Conservation (phyloP, 345 rosid species). For the Eucalyptus viminalis region DNA sequence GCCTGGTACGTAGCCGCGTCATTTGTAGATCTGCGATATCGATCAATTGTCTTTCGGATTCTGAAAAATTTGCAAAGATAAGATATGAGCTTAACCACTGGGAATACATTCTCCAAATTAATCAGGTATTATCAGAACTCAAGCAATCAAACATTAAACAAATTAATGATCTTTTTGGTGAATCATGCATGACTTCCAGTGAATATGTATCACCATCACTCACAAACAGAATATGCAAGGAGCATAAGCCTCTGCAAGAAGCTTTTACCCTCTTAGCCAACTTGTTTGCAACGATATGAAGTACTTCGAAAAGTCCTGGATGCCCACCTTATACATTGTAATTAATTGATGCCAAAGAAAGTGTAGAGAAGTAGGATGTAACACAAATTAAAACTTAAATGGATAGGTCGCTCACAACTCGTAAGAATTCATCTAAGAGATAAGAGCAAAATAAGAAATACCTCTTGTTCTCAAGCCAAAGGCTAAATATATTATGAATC, state of each 20-base stretch:
- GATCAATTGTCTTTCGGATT: conserved; percentile 22
- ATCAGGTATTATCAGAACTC: background rate
- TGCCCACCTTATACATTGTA: background rate
- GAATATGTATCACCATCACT: background rate
- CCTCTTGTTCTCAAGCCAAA: no score
- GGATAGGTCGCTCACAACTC: no score
- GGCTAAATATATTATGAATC: no score
- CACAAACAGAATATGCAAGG: background rate
- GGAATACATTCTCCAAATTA: background rate
- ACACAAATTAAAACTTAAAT: no score
- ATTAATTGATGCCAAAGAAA: no score
- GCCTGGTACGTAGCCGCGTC: background rate
- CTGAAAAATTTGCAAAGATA: conserved; percentile 8
- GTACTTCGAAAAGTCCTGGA: background rate
- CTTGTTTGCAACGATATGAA: background rate
- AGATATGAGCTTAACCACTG: background rate
- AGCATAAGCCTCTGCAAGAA: background rate
- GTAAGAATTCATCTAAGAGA: no score
- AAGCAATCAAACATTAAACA: background rate
- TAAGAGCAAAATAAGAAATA: no score
- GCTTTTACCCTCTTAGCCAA: background rate
- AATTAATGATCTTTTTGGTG: background rate
- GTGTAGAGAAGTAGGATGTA: no score
- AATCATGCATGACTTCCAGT: background rate
- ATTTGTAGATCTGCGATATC: conserved; percentile 14